These are phyloP conservation scores for Dittrichia graveolens DNA, from an alignment of 129 eudicot species.

Conservation along the genomic window DNA sequence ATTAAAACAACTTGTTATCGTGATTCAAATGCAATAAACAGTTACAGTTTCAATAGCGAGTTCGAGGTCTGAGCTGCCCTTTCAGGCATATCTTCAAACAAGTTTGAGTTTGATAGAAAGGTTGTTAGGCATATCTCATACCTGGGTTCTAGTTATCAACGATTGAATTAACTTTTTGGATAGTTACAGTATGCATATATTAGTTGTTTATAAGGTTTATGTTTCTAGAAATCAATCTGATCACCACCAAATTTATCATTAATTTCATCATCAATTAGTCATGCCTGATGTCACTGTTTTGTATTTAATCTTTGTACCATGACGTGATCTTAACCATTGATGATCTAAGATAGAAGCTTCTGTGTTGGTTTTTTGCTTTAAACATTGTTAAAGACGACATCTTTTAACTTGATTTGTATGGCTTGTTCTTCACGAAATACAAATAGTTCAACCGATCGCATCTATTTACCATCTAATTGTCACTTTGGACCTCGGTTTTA, in stretches of 20 bases:
- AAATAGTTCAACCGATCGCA: conserved; percentile 20
- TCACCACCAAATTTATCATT: background rate
- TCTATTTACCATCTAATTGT: conserved; percentile 10
- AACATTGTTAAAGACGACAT: conserved; percentile 18
- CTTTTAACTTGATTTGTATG: conserved; percentile 5
- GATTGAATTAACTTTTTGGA: no score
- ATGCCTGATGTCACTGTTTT: conserved; percentile 2
- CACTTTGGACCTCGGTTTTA: background rate
- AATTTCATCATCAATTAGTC: background rate
- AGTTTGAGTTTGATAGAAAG: background rate
- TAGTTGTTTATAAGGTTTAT: background rate
- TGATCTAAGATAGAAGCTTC: conserved; percentile 3
- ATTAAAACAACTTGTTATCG: no score
- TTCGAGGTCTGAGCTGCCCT: no score
- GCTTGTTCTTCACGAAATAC: background rate
- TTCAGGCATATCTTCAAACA: no score
- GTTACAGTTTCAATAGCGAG: no score
- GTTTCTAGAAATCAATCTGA: background rate
- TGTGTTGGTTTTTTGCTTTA: background rate
- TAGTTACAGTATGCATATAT: background rate
- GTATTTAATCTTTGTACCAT: conserved; percentile 2
- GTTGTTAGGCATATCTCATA: background rate
- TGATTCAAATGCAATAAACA: no score
- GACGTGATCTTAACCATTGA: background rate
- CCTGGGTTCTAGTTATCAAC: no score